Conservation (phyloP, 83 land plant genomes). For the Picea abies region DNA sequence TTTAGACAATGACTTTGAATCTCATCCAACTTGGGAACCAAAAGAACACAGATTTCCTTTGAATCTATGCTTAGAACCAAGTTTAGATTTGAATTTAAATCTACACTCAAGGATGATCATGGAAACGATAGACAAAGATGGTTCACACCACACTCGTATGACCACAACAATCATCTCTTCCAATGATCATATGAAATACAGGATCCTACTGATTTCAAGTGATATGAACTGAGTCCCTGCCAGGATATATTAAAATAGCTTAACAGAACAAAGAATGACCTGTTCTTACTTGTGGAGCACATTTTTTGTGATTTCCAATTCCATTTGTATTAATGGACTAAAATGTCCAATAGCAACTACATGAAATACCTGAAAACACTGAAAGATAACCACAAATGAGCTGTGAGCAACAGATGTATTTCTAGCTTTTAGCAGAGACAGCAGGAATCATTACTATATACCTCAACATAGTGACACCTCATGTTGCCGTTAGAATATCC, state of each 20-base stretch:
- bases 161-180: background rate
- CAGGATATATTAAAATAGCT: no score
- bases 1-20: background rate
- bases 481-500: background rate
- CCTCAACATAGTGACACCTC: background rate
- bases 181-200: background rate
- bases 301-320: no score
- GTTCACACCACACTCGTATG: background rate
- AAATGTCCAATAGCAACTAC: background rate
- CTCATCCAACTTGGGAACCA: background rate
- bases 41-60: background rate
- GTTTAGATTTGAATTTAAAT: background rate
- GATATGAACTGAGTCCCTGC: no score
- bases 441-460: background rate
- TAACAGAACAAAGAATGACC: no score
- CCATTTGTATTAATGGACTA: background rate
- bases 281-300: no score
- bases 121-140: background rate
- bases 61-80: background rate
- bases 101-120: background rate
- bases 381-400: background rate
- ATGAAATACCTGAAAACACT: constrained; percentile 8
- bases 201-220: background rate
- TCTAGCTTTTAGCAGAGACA: no score
- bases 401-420: background rate